phyloP scores from a whole-genome alignment of 2,329 filamentous ascomycete genomes.

The Scleromitrula shiraiana region DNA sequence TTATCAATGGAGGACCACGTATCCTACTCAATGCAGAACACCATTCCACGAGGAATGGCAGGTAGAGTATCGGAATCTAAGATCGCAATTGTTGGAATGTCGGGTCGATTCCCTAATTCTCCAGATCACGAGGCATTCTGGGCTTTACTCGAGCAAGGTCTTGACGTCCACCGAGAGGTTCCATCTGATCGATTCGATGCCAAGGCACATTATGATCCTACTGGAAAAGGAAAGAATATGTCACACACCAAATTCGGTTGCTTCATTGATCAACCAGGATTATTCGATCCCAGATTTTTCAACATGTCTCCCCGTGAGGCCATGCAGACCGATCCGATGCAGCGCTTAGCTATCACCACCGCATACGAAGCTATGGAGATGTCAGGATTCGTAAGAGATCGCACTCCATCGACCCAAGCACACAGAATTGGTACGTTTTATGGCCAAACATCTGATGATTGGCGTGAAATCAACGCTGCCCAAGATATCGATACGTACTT shows the following conservation, averaged over 20 bases:
- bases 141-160: constrained; percentile 64
- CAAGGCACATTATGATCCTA: constrained; percentile 61
- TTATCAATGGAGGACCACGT: constrained; percentile 16
- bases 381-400: constrained; percentile 11
- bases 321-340: constrained; percentile 70
- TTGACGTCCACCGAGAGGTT: constrained; percentile 59
- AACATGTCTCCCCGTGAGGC: constrained; percentile 78
- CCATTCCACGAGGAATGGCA: constrained; percentile 12
- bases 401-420: constrained; percentile 34
- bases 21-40: constrained; percentile 14
- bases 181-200: constrained; percentile 58
- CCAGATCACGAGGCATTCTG: constrained; percentile 63
- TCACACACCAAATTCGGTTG: constrained; percentile 68
- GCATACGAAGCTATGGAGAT: constrained; percentile 57
- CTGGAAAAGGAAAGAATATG: constrained; percentile 65
- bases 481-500: constrained; percentile 25
- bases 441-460: constrained; percentile 17
- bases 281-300: constrained; percentile 74
- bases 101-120: constrained; percentile 67
- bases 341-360: constrained; percentile 64
- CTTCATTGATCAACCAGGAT: constrained; percentile 59
- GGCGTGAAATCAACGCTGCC: constrained; percentile 14
- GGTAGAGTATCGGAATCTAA: constrained; percentile 17
- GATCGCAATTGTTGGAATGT: constrained; percentile 71
- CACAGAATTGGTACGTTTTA: constrained; percentile 17